These are phyloP conservation scores for Rhododendron griersonianum DNA, from an alignment of 148 eudicot genomes.

Conservation along the genomic window DNA sequence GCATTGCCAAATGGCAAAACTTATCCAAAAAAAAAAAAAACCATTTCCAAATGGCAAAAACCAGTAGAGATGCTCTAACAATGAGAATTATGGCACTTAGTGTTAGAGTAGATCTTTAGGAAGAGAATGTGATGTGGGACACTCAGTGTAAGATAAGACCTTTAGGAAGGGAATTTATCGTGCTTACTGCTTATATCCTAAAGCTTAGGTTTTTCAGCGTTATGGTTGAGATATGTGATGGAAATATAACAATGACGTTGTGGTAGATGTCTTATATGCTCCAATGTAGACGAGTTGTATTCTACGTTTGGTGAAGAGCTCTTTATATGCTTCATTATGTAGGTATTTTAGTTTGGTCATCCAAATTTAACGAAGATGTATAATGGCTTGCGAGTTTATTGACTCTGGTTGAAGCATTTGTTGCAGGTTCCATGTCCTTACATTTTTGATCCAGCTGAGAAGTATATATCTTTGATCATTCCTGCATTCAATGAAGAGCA, in stretches of 20 bases:
- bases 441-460: slow-evolving; percentile 75
- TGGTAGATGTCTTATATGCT: neutral
- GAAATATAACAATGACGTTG: neutral
- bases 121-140: neutral
- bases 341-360: neutral
- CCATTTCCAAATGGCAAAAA: neutral
- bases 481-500: slow-evolving; percentile 97
- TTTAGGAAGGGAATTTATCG: neutral
- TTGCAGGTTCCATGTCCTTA: slow-evolving; percentile 86
- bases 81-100: neutral
- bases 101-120: neutral
- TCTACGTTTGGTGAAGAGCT: neutral
- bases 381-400: slow-evolving; percentile 5
- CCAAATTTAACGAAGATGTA: neutral
- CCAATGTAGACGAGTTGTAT: neutral
- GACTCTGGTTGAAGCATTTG: slow-evolving; percentile 8
- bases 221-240: neutral
- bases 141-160: neutral
- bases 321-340: neutral
- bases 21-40: too few relatives aligned
- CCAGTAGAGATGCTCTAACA: neutral
- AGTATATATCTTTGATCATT: slow-evolving; percentile 82
- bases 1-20: neutral
- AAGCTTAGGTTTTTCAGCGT: neutral
- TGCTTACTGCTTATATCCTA: neutral